These are phyloP conservation scores for Podospora bellae-mahoneyi DNA, from an alignment of 495 filamentous ascomycete genomes.

Conservation along the genomic window DNA sequence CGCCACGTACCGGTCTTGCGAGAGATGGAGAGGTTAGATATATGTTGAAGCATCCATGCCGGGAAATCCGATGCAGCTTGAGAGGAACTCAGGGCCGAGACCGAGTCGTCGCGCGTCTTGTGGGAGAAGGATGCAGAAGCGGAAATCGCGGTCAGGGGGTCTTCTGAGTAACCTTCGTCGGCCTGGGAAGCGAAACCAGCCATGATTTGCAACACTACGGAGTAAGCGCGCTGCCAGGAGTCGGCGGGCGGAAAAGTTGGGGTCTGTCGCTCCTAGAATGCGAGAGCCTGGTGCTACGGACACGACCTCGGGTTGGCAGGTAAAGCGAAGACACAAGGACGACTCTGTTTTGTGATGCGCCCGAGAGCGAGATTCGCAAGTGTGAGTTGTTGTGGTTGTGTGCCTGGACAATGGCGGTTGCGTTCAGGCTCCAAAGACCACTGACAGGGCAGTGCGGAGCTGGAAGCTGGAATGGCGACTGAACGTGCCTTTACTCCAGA, in stretches of 20 bases:
- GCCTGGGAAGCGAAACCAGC: constrained; percentile 37
- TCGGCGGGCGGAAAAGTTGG: too few relatives aligned
- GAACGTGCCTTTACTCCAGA: not conserved
- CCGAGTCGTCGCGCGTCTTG: constrained; percentile 27
- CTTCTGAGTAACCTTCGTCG: constrained; percentile 59
- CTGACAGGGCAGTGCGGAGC: not conserved
- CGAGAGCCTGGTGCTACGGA: not conserved
- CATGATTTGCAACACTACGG: constrained; percentile 15
- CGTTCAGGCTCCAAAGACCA: not conserved
- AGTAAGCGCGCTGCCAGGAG: not conserved
- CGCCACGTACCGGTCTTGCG: constrained; percentile 48
- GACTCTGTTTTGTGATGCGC: not conserved
- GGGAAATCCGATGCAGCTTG: constrained; percentile 35
- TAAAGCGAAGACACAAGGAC: not conserved
- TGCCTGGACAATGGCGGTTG: not conserved
- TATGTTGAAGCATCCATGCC: constrained; percentile 45
- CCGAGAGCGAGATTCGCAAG: not conserved
- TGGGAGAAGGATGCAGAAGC: constrained; percentile 25
- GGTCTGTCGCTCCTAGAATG: not conserved
- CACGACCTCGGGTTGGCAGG: not conserved
- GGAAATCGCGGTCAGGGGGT: constrained; percentile 46
- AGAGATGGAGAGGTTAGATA: constrained; percentile 42
- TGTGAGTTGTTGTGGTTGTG: not conserved
- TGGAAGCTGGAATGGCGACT: not conserved
- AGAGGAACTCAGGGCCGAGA: constrained; percentile 21